Evolutionary conservation across 2,329 filamentous ascomycete species (phyloP).

Genomic region (Trichoderma sp.): DNA sequence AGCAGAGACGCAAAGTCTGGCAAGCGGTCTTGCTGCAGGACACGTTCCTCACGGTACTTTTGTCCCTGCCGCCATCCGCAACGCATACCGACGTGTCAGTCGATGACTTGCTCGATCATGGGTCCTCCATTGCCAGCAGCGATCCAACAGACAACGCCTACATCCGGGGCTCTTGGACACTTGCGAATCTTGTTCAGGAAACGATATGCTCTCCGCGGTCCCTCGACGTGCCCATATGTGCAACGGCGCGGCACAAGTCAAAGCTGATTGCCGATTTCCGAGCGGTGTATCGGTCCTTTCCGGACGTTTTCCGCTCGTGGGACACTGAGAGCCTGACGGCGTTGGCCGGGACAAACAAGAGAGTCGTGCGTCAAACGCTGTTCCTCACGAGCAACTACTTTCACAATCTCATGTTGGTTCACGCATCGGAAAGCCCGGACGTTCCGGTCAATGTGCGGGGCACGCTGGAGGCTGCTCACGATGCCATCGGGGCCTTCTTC

Average conservation of each 20-base stretch:
- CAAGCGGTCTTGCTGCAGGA: conserved; percentile 78
- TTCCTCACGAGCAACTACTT: conserved; percentile 81
- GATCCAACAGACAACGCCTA: conserved; percentile 67
- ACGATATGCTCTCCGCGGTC: conserved; percentile 73
- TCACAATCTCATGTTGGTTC: conserved; percentile 77
- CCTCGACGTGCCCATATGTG: conserved; percentile 68
- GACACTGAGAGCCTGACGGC: conserved; percentile 58
- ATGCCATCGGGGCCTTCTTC: conserved; percentile 72
- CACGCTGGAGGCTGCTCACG: conserved; percentile 71
- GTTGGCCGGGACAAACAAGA: conserved; percentile 58
- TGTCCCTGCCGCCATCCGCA: conserved; percentile 73
- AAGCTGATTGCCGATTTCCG: conserved; percentile 68
- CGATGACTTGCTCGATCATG: conserved; percentile 67
- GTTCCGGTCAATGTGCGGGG: conserved; percentile 64
- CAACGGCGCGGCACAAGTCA: conserved; percentile 65
- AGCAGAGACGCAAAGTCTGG: conserved; percentile 76
- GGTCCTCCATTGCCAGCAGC: conserved; percentile 53
- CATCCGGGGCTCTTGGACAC: conserved; percentile 72
- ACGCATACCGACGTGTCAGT: conserved; percentile 78
- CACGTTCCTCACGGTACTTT: conserved; percentile 74
- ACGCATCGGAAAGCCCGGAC: conserved; percentile 65
- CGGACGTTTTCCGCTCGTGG: conserved; percentile 66
- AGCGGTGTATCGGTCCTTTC: conserved; percentile 69
- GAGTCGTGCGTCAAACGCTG: conserved; percentile 69
- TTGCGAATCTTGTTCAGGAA: conserved; percentile 75